These are phyloP conservation scores for Populus pruinosa DNA, from an alignment of 345 rosid species.

Conservation along the genomic window DNA sequence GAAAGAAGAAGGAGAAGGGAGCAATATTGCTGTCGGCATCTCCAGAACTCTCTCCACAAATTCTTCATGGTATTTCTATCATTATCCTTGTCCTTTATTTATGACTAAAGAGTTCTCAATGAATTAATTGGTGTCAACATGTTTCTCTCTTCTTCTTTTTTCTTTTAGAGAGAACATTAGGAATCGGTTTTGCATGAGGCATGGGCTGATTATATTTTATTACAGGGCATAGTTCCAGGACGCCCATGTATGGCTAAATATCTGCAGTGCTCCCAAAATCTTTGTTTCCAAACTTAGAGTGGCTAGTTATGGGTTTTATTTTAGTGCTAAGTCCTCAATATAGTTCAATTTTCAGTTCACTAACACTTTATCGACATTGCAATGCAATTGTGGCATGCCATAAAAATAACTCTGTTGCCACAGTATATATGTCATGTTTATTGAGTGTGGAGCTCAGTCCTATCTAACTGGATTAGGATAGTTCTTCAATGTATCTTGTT, in stretches of 20 bases:
- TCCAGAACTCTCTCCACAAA: slow-evolving; percentile 35
- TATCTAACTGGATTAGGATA: background rate
- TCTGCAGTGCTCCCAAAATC: background rate
- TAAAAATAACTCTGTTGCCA: too few species aligned
- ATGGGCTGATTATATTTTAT: background rate
- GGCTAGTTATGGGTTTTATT: background rate
- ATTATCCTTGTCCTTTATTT: background rate
- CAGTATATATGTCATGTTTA: too few species aligned
- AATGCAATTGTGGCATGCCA: too few species aligned
- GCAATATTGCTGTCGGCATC: slow-evolving; percentile 34
- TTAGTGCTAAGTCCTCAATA: background rate
- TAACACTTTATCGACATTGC: too few species aligned
- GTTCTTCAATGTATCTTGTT: background rate
- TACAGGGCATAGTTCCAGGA: too few species aligned
- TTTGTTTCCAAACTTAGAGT: background rate
- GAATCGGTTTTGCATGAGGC: background rate
- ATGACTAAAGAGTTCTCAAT: background rate
- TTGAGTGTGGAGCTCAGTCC: too few species aligned
- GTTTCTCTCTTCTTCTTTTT: background rate
- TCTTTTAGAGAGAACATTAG: background rate
- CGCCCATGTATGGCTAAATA: background rate
- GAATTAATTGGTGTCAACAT: background rate
- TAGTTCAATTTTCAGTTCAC: background rate
- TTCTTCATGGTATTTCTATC: slow-evolving; percentile 33
- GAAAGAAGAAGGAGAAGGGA: slow-evolving; percentile 47